phyloP scores from a whole-genome alignment of 140 eudicot species.

The Oenanthe javanica region DNA sequence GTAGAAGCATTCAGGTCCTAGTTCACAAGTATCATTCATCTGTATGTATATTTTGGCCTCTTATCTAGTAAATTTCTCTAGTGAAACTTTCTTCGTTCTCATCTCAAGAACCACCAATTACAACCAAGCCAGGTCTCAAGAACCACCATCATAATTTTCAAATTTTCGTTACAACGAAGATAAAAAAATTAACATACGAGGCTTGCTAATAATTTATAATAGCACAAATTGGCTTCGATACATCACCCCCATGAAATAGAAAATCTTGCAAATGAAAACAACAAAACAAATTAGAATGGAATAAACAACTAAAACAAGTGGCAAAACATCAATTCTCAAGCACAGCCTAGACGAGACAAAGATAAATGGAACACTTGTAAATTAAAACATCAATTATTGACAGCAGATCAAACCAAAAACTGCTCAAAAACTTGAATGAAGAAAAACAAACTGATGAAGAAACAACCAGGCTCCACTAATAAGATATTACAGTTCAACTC shows the following conservation, averaged over 20 bases:
- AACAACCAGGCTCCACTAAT: not conserved
- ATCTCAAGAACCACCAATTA: too few species aligned
- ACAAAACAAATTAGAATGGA: not conserved
- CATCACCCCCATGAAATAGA: not conserved
- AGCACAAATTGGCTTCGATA: not conserved
- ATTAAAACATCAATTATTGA: not conserved
- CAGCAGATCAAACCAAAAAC: not conserved
- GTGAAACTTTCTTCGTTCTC: not conserved
- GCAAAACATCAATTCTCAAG: not conserved
- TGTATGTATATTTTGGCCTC: not conserved
- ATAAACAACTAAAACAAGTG: not conserved
- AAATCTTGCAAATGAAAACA: not conserved
- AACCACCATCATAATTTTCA: not conserved
- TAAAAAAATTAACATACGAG: not conserved
- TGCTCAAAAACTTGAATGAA: not conserved
- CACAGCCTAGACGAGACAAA: not conserved
- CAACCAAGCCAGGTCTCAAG: not conserved
- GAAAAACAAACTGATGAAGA: not conserved
- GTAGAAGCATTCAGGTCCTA: not conserved
- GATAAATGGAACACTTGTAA: not conserved
- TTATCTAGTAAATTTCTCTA: not conserved
- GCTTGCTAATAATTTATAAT: not conserved
- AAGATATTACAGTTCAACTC: constrained; percentile 1
- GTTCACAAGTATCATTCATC: not conserved
- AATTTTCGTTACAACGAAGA: too few species aligned